phyloP scores from a whole-genome alignment of 116 monocot species.

The Zostera marina region DNA sequence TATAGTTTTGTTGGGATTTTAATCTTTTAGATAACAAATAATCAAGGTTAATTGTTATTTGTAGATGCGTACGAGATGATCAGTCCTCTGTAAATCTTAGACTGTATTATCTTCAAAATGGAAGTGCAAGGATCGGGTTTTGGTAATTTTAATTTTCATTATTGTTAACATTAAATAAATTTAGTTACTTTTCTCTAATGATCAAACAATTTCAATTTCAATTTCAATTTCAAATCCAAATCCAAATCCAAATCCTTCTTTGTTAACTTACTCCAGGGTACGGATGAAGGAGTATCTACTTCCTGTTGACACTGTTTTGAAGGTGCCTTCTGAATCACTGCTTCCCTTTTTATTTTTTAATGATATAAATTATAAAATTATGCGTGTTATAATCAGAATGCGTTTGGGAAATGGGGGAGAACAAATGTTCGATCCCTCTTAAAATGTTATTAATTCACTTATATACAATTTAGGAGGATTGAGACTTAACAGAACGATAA shows the following conservation, averaged over 20 bases:
- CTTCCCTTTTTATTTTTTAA: background rate
- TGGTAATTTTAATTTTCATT: constrained; percentile 27
- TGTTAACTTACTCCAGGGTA: constrained; percentile 24
- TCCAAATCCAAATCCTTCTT: background rate
- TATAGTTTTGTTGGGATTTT: background rate
- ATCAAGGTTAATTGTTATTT: background rate
- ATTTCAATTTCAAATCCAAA: too few species aligned
- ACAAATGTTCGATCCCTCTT: too few species aligned
- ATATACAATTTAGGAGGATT: too few species aligned
- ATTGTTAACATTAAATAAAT: background rate
- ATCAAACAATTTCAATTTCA: too few species aligned
- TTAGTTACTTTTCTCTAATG: background rate
- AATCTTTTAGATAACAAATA: background rate
- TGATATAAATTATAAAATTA: too few species aligned
- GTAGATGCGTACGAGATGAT: constrained; percentile 79
- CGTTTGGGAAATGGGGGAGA: too few species aligned
- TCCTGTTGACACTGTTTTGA: constrained; percentile 88
- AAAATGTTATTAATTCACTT: too few species aligned
- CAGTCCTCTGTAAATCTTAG: constrained; percentile 50
- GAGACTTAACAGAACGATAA: too few species aligned
- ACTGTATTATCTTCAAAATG: constrained; percentile 91
- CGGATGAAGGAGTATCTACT: constrained; percentile 65
- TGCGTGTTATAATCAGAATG: too few species aligned
- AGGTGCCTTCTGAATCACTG: constrained; percentile 27
- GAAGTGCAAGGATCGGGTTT: constrained; percentile 91